Evolutionary conservation across 2,329 filamentous ascomycete species (phyloP).

Genomic region (Neofusicoccum umdonicola): DNA sequence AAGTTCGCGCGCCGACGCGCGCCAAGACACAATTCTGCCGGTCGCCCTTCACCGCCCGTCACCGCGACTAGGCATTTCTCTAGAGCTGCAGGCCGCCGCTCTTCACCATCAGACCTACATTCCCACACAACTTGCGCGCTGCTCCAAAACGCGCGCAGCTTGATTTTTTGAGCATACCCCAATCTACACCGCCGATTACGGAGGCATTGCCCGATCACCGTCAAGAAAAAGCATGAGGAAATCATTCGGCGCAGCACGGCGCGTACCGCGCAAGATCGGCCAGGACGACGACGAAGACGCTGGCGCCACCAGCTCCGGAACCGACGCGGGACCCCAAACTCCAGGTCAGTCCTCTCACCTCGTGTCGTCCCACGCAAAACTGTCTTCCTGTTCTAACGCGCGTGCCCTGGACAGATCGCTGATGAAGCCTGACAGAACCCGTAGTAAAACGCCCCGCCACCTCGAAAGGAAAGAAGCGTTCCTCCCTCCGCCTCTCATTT

Average conservation of each 20-base stretch:
- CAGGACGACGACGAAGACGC: constrained; percentile 54
- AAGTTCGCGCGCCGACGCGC: constrained; percentile 14
- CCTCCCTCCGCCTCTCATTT: constrained; percentile 74
- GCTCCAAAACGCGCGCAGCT: background rate
- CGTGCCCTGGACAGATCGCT: constrained; percentile 34
- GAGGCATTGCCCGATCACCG: background rate
- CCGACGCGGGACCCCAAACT: constrained; percentile 30
- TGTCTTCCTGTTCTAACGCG: constrained; percentile 15
- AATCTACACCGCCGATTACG: background rate
- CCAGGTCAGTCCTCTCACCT: constrained; percentile 41
- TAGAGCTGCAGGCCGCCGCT: background rate
- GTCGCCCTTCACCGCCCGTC: background rate
- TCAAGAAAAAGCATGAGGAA: constrained; percentile 51
- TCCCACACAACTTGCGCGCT: background rate
- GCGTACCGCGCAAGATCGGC: constrained; percentile 76
- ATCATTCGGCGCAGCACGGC: constrained; percentile 50
- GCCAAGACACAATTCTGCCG: constrained; percentile 4
- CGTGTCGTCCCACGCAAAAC: background rate
- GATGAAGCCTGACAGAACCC: constrained; percentile 45
- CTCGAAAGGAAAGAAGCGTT: constrained; percentile 64
- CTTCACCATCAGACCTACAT: background rate
- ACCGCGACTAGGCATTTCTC: background rate
- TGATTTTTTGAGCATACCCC: background rate
- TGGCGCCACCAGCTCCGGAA: constrained; percentile 30
- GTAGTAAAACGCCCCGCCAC: constrained; percentile 53